Base-by-base conservation (phyloP, 148 eudicot species). In the Euryodendron excelsum region DNA sequence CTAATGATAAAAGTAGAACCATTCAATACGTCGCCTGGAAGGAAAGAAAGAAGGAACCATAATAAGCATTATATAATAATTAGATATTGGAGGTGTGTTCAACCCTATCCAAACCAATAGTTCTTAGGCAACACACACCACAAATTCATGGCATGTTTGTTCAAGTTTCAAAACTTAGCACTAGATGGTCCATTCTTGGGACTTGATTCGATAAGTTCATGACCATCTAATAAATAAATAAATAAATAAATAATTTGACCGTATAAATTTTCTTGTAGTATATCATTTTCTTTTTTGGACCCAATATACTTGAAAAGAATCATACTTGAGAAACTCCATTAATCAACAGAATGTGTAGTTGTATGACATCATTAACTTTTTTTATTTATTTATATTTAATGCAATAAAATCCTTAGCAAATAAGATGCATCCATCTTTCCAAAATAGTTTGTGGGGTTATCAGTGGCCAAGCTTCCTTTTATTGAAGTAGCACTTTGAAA, bases 91-190 rank as follows among this genome's bases (percentile, higher is more conserved):
- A 73, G 62, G 34, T 63, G 73, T 65, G 74, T 68, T 56, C 69
- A 80, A 53, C 78, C 62, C 37, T 18, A 80, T 80, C 78, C 69
- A 75, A 39, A 64, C 53, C 72, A 74, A 73, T 23, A 63, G 73
- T 77, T 6, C 8, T 55, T 12, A 5, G 55, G 48, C 47, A 10
- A 25, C n/a, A 14, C 37, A 77, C 39, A 27, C 5, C 50, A 65
- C 25, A 65, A 65, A 76, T 33, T 63, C 45, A 69, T 58, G 53
- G 10, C 66, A 36, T 65, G 61, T 47, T 76, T 48, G 28, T 76
- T 23, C 14, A 74, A 56, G 36, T 25, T 34, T 75, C 30, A 41
- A 14, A 21, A 31, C 33, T n/a, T 41, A 30, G 34, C 10, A 31
- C 31, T 61, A 25, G 11, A 39, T 15, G 56, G n/a, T 10, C 56